Evolutionary conservation across 768 basidiomycete species (phyloP).

Genomic region (Suillus occidentalis): DNA sequence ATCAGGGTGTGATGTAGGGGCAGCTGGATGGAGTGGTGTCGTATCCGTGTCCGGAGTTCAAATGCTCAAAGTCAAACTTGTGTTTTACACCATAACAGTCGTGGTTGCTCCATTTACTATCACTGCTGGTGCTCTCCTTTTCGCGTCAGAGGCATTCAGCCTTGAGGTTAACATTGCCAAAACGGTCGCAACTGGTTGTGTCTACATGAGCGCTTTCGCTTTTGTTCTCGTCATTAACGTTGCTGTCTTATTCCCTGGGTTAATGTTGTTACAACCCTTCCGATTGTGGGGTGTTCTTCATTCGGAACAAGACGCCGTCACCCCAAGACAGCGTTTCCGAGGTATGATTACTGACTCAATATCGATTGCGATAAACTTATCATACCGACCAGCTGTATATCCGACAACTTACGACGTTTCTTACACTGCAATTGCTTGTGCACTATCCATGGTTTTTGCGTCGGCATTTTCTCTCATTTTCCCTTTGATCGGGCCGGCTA

Average conservation of each 20-base stretch:
- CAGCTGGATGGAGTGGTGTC: slow-evolving; percentile 52
- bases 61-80: slow-evolving; percentile 57
- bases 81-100: slow-evolving; percentile 56
- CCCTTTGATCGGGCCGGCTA: slow-evolving; percentile 73
- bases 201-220: slow-evolving; percentile 67
- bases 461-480: slow-evolving; percentile 75
- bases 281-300: slow-evolving; percentile 57
- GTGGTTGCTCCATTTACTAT: slow-evolving; percentile 63
- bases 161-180: slow-evolving; percentile 34
- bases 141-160: slow-evolving; percentile 60
- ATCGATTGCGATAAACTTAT: slow-evolving; percentile 1
- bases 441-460: slow-evolving; percentile 70
- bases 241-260: slow-evolving; percentile 68
- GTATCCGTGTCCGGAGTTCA: slow-evolving; percentile 65
- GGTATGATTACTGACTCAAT: slow-evolving; percentile 42
- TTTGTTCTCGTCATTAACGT: slow-evolving; percentile 59
- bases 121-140: slow-evolving; percentile 67
- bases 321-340: slow-evolving; percentile 78
- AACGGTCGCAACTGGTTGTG: slow-evolving; percentile 64
- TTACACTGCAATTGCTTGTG: slow-evolving; percentile 63
- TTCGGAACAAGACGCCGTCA: slow-evolving; percentile 59
- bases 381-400: slow-evolving; percentile 54
- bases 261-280: slow-evolving; percentile 71
- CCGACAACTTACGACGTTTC: slow-evolving; percentile 71
- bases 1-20: slow-evolving; percentile 37